These are phyloP conservation scores for Leishmania braziliensis DNA, from an alignment of 208 protist genomes.

Conservation along the genomic window DNA sequence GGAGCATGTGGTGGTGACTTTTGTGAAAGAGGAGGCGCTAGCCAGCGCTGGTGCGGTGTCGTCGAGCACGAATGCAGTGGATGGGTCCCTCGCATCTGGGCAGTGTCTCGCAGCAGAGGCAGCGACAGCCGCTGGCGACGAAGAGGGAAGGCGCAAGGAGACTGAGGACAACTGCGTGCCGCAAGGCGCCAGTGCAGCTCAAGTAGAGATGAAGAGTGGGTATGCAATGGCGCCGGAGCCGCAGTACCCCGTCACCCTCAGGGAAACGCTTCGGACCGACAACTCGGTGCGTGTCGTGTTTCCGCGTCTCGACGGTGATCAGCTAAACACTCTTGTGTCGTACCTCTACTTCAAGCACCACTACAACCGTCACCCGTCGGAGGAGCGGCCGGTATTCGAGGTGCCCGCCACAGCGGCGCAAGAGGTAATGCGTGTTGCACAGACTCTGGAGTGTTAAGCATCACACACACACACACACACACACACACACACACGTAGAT, in stretches of 20 bases:
- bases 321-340: constrained; percentile 67
- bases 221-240: not conserved
- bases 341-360: constrained; percentile 89
- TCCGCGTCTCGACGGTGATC: constrained; percentile 37
- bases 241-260: constrained; percentile 20
- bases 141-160: not conserved
- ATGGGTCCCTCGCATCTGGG: not conserved
- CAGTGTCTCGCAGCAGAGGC: not conserved
- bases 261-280: constrained; percentile 45
- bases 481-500: not conserved
- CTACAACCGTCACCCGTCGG: constrained; percentile 60
- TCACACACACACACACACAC: not conserved
- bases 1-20: constrained; percentile 35
- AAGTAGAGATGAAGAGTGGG: not conserved
- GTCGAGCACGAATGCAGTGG: not conserved
- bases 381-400: constrained; percentile 59
- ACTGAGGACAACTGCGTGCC: not conserved
- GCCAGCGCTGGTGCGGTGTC: not conserved
- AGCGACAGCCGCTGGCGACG: not conserved
- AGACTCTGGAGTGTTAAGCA: constrained; percentile 63
- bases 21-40: constrained; percentile 17
- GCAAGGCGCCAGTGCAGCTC: not conserved
- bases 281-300: constrained; percentile 56
- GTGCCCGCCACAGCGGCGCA: constrained; percentile 60
- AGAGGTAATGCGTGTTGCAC: constrained; percentile 79